Evolutionary conservation across 2,329 filamentous ascomycete species (phyloP).

Genomic region (Fonsecaea multimorphosa): DNA sequence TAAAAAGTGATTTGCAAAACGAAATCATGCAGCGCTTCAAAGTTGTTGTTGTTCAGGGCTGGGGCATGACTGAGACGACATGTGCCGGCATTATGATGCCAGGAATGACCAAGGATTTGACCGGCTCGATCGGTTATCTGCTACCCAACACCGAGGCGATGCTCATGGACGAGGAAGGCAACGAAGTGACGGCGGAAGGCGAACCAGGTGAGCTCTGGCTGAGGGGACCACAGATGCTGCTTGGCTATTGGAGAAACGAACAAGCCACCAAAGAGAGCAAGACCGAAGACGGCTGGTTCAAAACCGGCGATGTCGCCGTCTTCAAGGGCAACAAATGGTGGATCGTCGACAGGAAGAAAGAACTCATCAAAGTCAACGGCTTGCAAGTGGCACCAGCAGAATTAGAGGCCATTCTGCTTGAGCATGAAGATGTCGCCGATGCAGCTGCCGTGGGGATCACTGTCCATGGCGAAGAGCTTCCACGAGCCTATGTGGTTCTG

Average conservation of each 20-base stretch:
- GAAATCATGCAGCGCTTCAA: constrained; percentile 60
- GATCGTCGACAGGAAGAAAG: constrained; percentile 79
- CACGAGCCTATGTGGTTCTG: constrained; percentile 52
- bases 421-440: constrained; percentile 53
- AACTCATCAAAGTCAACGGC: constrained; percentile 61
- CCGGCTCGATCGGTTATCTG: constrained; percentile 56
- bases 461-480: constrained; percentile 43
- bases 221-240: constrained; percentile 48
- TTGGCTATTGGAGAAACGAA: constrained; percentile 48
- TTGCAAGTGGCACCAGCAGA: constrained; percentile 56
- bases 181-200: constrained; percentile 70
- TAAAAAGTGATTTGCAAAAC: constrained; percentile 62
- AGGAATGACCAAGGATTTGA: constrained; percentile 52
- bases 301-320: constrained; percentile 83
- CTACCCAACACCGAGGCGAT: constrained; percentile 55
- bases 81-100: constrained; percentile 49
- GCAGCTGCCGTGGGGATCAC: constrained; percentile 56
- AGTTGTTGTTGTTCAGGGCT: constrained; percentile 56
- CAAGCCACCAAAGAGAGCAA: constrained; percentile 57
- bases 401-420: constrained; percentile 53
- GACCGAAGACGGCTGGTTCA: constrained; percentile 72
- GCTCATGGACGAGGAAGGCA: constrained; percentile 70
- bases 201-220: constrained; percentile 61
- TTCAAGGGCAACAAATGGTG: constrained; percentile 77
- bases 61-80: constrained; percentile 63